Base-by-base conservation (phyloP, 371 early-diverging fungal species). In the Mucor saturninus region DNA sequence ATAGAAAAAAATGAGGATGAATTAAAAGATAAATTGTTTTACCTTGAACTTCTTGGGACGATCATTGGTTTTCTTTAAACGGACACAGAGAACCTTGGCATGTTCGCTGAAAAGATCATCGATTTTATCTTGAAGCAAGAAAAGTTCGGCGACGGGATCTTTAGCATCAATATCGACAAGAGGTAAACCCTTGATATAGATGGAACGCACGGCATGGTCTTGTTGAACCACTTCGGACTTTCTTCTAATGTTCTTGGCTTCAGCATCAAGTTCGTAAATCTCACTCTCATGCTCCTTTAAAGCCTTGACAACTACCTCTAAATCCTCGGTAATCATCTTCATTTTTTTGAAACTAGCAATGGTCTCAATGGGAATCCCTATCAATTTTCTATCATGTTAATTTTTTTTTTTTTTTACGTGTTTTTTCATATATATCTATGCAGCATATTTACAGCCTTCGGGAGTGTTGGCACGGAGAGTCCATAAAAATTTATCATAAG, bases 301-400 rank as follows among this genome's bases (percentile, higher is more conserved):
- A 9, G 90, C 91, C 43, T 75, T 81, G 46, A 83, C 74, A 56
- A 90, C 73, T 55, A 75, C 46, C 14, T 72, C 75, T 21, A 71
- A 64, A 56, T 88, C 89, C 6, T 69, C 63, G 48, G 78, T 77
- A 56, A 86, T 77, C 68, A 81, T 81, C 60, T 83, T 75, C 86
- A 91, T 87, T 51, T 85, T 83, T 76, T 89, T 90, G 79, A 91
- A 91, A 39, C 79, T 75, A 13, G 87, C 82, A 53, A 91, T 79
- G 10, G 75, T 77, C 14, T 71, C 64, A 26, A 91, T 74, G 21
- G 77, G 61, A 35, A 90, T 79, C 80, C 79, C 86, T 86, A 51
- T 52, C 40, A 43, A 31, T 11, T 40, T 53, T 43, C 29, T 28
- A 26, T 6, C 31, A 30, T 14, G 53, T 46, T 15, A 43, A 15